Evolutionary conservation across 106 monocot species (phyloP), one percentile per base, ranked within the genome.

Genomic region (Posidonia australis): DNA sequence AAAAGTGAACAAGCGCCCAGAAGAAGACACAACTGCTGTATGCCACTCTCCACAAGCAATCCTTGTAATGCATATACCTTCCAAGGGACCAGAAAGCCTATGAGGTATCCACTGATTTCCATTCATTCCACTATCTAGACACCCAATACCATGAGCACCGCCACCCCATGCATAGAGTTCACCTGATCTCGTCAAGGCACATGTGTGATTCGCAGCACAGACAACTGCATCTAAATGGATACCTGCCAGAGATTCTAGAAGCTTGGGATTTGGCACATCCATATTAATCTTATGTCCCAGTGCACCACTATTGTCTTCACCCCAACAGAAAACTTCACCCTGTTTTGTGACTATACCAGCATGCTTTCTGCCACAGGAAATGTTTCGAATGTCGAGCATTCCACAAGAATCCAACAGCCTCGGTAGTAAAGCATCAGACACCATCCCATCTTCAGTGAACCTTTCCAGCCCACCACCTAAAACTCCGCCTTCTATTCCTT

Each of bases 131-230:
- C n/a, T 13, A 46, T 41, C 45, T 24, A 44, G 13, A 58, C 10
- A 19, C 18, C 23, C 64, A 18, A 16, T n/a, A 27, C 21, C 24
- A 14, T 26, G 63, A 23, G 22, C 28, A 56, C 78, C 75, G 68
- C 81, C 90, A 64, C 90, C 90, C 90, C 90, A 90, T 26, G 70
- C 75, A 61, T 86, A 90, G 21, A 90, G 69, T 74, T 90, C 80
- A 46, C 90, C 90, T 41, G 86, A 80, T 17, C 72, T 65, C 55
- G 90, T 80, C 27, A 90, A 75, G 51, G 80, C 86, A 75, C 90
- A 90, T 30, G 90, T 80, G 65, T 79, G 83, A 69, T 75, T 75
- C 27, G 80, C 83, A 1, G 82, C 90, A 36, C 90, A 90, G 10
- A 77, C 77, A 10, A 86, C 70, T 52, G 67, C 46, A 27, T 77